These are phyloP conservation scores for Naganishia sp. DNA, from an alignment of 1,284 basidiomycete genomes.

Conservation along the genomic window DNA sequence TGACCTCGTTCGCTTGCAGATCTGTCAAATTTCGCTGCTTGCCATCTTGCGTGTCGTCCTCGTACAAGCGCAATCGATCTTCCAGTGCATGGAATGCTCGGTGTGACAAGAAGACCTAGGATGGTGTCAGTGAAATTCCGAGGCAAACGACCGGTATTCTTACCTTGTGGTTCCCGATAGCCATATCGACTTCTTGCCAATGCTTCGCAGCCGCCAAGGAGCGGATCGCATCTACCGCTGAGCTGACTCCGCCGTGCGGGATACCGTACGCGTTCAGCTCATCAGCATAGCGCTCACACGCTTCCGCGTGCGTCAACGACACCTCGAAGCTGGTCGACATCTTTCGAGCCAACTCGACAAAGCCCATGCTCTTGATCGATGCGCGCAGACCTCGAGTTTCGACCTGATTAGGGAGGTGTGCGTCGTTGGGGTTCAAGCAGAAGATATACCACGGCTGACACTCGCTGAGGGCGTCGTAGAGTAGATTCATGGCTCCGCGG, in stretches of 20 bases:
- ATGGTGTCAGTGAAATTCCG: neutral
- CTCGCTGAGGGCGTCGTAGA: slow-evolving; percentile 86
- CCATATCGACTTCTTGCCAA: slow-evolving; percentile 72
- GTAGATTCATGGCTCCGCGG: slow-evolving; percentile 73
- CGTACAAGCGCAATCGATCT: slow-evolving; percentile 76
- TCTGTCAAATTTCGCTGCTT: slow-evolving; percentile 61
- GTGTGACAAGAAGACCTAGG: slow-evolving; percentile 86
- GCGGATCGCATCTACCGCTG: slow-evolving; percentile 50
- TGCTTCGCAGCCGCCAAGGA: slow-evolving; percentile 63
- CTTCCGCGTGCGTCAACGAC: slow-evolving; percentile 83
- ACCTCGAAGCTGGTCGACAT: slow-evolving; percentile 73
- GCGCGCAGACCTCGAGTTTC: slow-evolving; percentile 89
- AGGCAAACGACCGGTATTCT: slow-evolving; percentile 31
- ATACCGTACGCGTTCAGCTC: slow-evolving; percentile 55
- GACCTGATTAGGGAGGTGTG: slow-evolving; percentile 87
- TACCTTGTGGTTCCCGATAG: slow-evolving; percentile 78
- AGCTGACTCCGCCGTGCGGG: slow-evolving; percentile 44
- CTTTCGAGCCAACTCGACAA: slow-evolving; percentile 75
- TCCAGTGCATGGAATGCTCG: slow-evolving; percentile 84
- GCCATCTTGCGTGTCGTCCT: slow-evolving; percentile 79
- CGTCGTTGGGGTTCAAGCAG: slow-evolving; percentile 92
- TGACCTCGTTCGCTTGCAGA: slow-evolving; percentile 60
- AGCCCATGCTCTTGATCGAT: slow-evolving; percentile 78
- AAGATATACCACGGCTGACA: slow-evolving; percentile 90
- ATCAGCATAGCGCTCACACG: slow-evolving; percentile 75